Evolutionary conservation across 106 monocot species (phyloP), one percentile per base, ranked within the genome.

Genomic region (Platanthera guangdongensis): DNA sequence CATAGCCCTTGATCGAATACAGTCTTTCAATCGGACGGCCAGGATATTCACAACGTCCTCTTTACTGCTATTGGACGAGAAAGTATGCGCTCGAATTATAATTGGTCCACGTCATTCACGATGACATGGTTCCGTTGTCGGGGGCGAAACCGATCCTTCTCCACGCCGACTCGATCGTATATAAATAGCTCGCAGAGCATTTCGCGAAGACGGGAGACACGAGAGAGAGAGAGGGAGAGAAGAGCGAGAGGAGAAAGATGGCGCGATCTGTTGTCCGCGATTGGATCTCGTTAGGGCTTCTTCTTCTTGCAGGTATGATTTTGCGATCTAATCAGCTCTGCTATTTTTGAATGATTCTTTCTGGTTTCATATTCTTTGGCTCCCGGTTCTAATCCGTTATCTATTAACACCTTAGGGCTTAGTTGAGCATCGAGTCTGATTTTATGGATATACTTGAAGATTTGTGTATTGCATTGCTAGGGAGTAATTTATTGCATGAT

Each of bases 31-130:
- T 28, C 25, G 13, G n/a, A 57, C 13, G 46, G 57, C 11, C 9
- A 52, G 8, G 79, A 72, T 71, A 22, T 11, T 3, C 72, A 57
- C 79, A 79, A 22, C 71, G 57, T 3, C 30, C 0, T 13, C 6
- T 49, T 18, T 15, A 53, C 46, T 16, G 3, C 65, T 9, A 78
- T 78, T 78, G 78, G 70, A 14, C 4, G 10, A 55, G 30, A 32
- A 32, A 2, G 1, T 13, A 10, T 6, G 1, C 9, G 0, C 8
- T 19, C 46, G 30, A 53, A 78, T 45, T n/a, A 4, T 45, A 5
- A 78, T 78, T 78, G 78, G 78, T 78, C 78, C 78, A 78, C 78
- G 78, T 78, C 78, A 53, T 51, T 59, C 14, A 9, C 4, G 5
- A 69, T 78, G 78, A 78, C 78, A 75, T 75, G 32, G 46, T 76